Evolutionary conservation across 495 filamentous ascomycete species (phyloP).

Genomic region (Aspergillus biplanus): DNA sequence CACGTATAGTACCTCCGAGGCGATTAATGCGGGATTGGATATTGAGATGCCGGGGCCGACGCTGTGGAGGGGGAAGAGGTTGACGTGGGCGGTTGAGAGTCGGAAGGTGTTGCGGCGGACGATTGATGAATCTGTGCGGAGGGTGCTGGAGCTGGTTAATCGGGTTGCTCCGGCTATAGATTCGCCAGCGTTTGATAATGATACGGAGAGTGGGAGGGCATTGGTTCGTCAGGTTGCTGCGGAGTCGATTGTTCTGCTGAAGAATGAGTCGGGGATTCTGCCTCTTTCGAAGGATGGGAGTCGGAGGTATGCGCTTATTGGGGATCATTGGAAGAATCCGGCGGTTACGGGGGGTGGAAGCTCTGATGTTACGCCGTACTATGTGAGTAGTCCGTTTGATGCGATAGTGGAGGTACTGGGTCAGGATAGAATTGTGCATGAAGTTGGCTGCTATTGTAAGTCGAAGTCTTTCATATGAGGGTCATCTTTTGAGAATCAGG

Average conservation of each 20-base stretch:
- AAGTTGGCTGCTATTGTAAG: background rate
- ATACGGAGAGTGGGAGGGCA: background rate
- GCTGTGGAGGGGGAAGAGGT: background rate
- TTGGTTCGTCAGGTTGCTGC: background rate
- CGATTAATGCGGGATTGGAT: conserved; percentile 60
- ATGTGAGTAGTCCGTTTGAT: background rate
- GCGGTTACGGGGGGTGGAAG: background rate
- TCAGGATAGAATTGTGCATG: background rate
- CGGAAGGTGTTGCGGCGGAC: background rate
- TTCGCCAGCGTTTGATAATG: background rate
- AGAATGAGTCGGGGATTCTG: background rate
- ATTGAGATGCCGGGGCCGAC: conserved; percentile 58
- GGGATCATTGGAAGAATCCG: background rate
- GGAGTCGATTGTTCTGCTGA: background rate
- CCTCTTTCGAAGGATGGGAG: background rate
- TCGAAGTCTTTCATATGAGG: background rate
- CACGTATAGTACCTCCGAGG: conserved; percentile 55
- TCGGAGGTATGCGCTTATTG: background rate
- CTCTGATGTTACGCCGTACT: background rate
- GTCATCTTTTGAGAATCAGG: too few relatives aligned
- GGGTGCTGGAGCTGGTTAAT: background rate
- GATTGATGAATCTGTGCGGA: background rate
- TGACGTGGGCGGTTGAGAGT: background rate
- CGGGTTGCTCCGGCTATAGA: background rate
- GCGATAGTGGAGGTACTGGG: too few relatives aligned